These are phyloP conservation scores for Ogataea ramenticola DNA, from an alignment of 805 yeast species.

Conservation along the genomic window DNA sequence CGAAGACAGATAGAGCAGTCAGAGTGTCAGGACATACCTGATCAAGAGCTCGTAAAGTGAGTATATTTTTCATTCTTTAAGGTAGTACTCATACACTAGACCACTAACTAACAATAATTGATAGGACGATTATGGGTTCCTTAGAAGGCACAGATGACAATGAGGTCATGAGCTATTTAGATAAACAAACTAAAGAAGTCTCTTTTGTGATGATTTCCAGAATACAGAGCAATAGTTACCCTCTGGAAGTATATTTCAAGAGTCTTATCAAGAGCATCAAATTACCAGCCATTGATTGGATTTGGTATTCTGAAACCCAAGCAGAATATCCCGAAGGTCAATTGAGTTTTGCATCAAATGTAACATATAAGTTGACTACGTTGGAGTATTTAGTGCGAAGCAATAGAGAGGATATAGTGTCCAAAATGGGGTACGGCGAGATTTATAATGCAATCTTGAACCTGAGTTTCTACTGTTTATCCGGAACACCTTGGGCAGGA, in stretches of 20 bases:
- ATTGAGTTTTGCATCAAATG: background rate
- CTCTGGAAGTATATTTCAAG: background rate
- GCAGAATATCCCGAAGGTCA: background rate
- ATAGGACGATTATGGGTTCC: too few relatives aligned
- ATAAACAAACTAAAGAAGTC: background rate
- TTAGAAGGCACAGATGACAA: background rate
- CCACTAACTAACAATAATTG: background rate
- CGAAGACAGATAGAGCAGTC: background rate
- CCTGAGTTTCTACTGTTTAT: background rate
- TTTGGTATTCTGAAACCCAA: background rate
- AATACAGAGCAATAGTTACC: background rate
- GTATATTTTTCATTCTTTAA: background rate
- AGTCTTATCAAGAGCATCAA: background rate
- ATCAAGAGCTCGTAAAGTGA: background rate
- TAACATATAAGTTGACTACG: background rate
- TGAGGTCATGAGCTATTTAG: background rate
- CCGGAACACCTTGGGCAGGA: background rate
- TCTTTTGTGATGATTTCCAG: background rate
- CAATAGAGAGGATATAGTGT: background rate
- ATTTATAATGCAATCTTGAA: background rate
- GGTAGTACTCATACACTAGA: too few relatives aligned
- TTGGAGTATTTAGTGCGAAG: background rate
- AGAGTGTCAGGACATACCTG: background rate
- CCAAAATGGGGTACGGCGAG: too few relatives aligned
- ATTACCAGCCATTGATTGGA: constrained; percentile 1